Conservation (phyloP, 1,284 basidiomycete genomes). For the Leccinum griseonigrum region DNA sequence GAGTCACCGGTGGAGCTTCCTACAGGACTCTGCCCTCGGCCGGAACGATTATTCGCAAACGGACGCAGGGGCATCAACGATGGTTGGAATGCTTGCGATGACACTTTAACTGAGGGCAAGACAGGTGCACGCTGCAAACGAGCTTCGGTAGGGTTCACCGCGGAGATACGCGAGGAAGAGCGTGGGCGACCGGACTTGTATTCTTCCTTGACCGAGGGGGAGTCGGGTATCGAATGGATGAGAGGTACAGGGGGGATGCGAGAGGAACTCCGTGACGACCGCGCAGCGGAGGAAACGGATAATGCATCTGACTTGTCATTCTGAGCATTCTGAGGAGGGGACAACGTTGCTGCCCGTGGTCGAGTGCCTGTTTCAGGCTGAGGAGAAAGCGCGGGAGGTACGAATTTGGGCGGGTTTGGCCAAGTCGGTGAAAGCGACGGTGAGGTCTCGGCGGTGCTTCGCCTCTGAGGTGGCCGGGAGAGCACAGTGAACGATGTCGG, state of each 20-base stretch:
- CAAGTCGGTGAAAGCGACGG: slow-evolving; percentile 11
- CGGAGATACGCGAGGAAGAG: slow-evolving; percentile 14
- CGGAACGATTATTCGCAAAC: slow-evolving; percentile 40
- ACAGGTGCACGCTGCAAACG: slow-evolving; percentile 14
- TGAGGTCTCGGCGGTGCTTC: slow-evolving; percentile 20
- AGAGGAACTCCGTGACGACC: slow-evolving; percentile 25
- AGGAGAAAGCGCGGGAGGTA: slow-evolving; percentile 2
- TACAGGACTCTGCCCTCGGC: slow-evolving; percentile 60
- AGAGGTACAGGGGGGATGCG: slow-evolving; percentile 32
- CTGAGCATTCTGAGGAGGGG: slow-evolving; percentile 16
- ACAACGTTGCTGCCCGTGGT: slow-evolving; percentile 10
- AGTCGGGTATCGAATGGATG: slow-evolving; percentile 32
- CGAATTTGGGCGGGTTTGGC: slow-evolving; percentile 1
- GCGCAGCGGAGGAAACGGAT: slow-evolving; percentile 24
- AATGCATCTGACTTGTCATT: slow-evolving; percentile 27
- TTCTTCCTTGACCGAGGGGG: slow-evolving; percentile 31
- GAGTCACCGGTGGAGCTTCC: slow-evolving; percentile 75
- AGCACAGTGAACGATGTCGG: slow-evolving; percentile 67
- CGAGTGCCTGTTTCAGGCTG: slow-evolving; percentile 19
- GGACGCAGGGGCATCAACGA: slow-evolving; percentile 38
- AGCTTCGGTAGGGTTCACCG: slow-evolving; percentile 8
- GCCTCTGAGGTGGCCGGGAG: slow-evolving; percentile 51
- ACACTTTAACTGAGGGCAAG: slow-evolving; percentile 10
- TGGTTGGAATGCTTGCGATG: slow-evolving; percentile 10
- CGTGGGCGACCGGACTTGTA: slow-evolving; percentile 18